Conservation (phyloP, 345 rosid genomes). For the Mallotus nudiflorus region DNA sequence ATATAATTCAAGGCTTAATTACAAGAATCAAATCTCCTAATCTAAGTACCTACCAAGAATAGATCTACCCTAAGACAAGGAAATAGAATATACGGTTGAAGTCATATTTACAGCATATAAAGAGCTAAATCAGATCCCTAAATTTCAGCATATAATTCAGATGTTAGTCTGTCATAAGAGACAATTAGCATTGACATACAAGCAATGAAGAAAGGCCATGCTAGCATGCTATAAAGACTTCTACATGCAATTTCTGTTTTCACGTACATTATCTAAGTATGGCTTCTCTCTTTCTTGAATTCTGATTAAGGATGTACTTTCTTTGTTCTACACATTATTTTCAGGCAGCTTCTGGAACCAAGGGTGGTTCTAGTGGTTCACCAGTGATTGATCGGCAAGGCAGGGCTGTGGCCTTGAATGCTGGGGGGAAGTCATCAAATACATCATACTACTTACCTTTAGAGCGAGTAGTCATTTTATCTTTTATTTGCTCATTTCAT, state of each 20-base stretch:
- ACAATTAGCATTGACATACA: no score
- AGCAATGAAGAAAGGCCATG: not conserved
- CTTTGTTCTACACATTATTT: conserved; percentile 17
- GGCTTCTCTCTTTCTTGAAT: not conserved
- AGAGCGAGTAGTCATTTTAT: conserved; percentile 59
- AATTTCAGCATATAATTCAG: no score
- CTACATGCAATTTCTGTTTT: not conserved
- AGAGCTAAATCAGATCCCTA: no score
- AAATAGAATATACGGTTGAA: no score
- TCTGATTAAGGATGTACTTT: not conserved
- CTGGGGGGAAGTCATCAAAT: conserved; percentile 86
- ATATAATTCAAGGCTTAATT: no score
- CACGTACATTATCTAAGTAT: not conserved
- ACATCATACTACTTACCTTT: conserved; percentile 89
- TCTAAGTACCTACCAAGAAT: no score
- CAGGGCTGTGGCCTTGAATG: conserved; percentile 94
- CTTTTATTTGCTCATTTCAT: conserved; percentile 4
- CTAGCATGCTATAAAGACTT: not conserved
- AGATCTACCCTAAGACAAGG: no score
- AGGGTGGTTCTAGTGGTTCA: conserved; percentile 99
- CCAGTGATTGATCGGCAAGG: conserved; percentile 97
- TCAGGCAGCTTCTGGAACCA: conserved; percentile 97
- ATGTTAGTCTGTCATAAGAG: no score
- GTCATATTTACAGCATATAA: no score
- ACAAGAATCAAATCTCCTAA: no score